phyloP scores from a whole-genome alignment of 768 basidiomycete genomes.

The Lentinus brumalis region DNA sequence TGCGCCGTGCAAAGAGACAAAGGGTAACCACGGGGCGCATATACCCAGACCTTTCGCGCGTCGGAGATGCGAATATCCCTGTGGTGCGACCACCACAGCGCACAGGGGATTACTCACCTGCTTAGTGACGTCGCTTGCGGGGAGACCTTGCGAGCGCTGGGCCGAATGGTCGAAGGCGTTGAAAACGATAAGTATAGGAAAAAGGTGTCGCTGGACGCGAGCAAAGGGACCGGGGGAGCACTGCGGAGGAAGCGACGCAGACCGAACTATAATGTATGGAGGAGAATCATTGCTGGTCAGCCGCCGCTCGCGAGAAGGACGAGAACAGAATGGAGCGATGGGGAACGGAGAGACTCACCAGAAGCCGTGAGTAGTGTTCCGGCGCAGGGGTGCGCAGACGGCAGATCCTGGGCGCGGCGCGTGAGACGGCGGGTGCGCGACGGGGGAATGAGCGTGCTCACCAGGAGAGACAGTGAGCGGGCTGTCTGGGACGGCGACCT shows the following conservation, averaged over 20 bases:
- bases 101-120: constrained; percentile 5
- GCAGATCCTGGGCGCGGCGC: constrained; percentile 11
- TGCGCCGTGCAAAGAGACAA: too few relatives aligned
- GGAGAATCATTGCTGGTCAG: constrained; percentile 2
- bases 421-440: constrained; percentile 1
- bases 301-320: neutral
- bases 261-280: neutral
- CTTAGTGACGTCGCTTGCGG: constrained; percentile 12
- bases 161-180: constrained; percentile 7
- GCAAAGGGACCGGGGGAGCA: constrained; percentile 12
- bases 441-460: neutral
- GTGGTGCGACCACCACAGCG: neutral
- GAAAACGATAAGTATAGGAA: constrained; percentile 18
- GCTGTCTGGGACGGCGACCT: constrained; percentile 18
- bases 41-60: too few relatives aligned
- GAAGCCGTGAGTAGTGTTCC: constrained; percentile 5
- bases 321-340: neutral
- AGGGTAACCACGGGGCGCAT: too few relatives aligned
- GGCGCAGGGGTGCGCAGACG: constrained; percentile 9
- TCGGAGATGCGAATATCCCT: too few relatives aligned
- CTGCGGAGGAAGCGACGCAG: neutral
- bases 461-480: constrained; percentile 9
- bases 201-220: constrained; percentile 18
- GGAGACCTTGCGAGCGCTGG: neutral
- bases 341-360: constrained; percentile 2